Evolutionary conservation across 2,329 filamentous ascomycete genomes (phyloP).

Genomic region (Microsporum audouinii): DNA sequence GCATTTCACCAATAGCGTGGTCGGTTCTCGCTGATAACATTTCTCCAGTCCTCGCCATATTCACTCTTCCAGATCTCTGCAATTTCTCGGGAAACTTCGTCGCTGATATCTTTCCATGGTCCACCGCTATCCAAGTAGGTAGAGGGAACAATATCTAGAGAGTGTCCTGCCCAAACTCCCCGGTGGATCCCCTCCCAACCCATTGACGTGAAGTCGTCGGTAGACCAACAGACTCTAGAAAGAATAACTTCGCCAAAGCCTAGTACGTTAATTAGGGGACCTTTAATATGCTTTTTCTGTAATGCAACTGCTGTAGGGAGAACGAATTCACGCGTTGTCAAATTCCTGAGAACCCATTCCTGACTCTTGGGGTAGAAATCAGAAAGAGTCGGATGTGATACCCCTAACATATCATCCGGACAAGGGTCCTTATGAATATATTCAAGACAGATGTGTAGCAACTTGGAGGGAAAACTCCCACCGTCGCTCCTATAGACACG

Average conservation of each 20-base stretch:
- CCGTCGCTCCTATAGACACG: background rate
- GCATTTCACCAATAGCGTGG: no score
- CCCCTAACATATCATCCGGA: background rate
- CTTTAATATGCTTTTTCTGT: conserved; percentile 5
- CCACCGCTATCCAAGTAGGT: conserved; percentile 4
- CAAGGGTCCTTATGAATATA: background rate
- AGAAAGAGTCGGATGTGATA: background rate
- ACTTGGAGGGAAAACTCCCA: background rate
- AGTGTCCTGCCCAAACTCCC: conserved; percentile 8
- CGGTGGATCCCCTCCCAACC: conserved; percentile 3
- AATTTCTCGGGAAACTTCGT: conserved; percentile 1
- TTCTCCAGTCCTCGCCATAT: conserved; percentile 7
- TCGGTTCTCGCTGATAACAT: background rate
- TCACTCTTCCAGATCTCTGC: conserved; percentile 1
- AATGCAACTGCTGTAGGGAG: conserved; percentile 8
- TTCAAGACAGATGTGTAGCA: conserved; percentile 8
- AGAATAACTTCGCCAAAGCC: conserved; percentile 9
- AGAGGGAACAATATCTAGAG: conserved; percentile 9
- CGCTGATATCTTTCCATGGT: conserved; percentile 8
- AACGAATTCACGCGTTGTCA: conserved; percentile 10
- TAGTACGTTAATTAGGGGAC: conserved; percentile 8
- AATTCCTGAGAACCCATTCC: conserved; percentile 8
- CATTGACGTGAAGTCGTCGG: conserved; percentile 3
- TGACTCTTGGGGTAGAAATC: conserved; percentile 6
- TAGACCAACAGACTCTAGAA: conserved; percentile 8